Conservation (phyloP, 176 grass and related monocot genomes). For the Musa beccarii region DNA sequence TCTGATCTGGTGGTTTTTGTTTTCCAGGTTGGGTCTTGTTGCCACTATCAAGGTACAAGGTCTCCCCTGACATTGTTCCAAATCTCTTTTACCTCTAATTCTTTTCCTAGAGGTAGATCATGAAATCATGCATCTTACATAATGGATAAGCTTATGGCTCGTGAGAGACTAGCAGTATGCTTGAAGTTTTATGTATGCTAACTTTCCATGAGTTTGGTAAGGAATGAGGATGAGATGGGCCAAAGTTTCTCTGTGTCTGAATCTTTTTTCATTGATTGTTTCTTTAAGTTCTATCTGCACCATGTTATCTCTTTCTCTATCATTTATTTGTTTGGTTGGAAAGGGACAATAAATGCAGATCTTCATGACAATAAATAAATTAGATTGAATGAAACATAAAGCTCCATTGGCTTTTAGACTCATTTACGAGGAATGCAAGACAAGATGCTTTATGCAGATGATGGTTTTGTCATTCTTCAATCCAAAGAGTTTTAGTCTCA, state of each 20-base stretch:
- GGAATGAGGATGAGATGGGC: background rate
- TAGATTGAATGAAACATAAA: background rate
- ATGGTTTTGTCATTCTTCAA: too few species aligned
- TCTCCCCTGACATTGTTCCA: background rate
- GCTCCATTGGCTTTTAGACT: too few species aligned
- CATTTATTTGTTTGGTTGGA: background rate
- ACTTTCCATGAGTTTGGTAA: background rate
- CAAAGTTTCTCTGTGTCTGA: background rate
- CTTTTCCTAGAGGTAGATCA: background rate
- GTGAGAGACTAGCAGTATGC: background rate
- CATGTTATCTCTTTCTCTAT: background rate
- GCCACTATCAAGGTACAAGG: slow-evolving; percentile 17
- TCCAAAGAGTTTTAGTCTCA: too few species aligned
- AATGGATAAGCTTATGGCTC: background rate
- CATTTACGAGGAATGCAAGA: too few species aligned
- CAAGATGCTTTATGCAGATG: too few species aligned
- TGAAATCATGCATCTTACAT: background rate
- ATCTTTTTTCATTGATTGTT: background rate
- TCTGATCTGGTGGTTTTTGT: background rate
- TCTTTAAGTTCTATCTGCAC: background rate
- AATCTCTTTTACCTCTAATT: background rate
- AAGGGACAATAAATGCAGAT: background rate
- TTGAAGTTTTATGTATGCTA: background rate
- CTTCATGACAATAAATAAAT: background rate
- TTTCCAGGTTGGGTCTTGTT: slow-evolving; percentile 15